Base-by-base conservation (phyloP, 352 stramenopile species). In the Paralagenidium karlingii region DNA sequence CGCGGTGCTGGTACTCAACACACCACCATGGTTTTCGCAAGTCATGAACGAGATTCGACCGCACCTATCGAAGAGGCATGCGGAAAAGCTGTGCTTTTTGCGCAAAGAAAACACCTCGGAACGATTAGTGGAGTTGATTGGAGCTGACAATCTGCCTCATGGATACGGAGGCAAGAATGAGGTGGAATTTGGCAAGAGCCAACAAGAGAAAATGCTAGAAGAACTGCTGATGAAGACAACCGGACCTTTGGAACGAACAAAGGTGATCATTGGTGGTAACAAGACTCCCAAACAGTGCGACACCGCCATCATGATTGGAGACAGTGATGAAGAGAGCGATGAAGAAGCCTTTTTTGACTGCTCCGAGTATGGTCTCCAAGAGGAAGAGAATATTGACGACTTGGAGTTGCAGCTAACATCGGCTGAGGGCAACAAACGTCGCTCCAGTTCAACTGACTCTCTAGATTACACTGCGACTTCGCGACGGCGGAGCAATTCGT, bases 331-430 rank as follows among this genome's bases (percentile, higher is more conserved):
- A 1, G 60, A 49, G 18, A 87, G 74, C 21, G 74, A 87, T 24
- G 74, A 87, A 58, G 74, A 87, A 41, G 74, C 74, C 6, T 85
- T 88, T 30, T 88, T 88, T 32, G 75, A 88, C 32, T 82, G 59
- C 38, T 68, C 60, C 10, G 75, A 85, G 43, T 88, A 85, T 38
- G 75, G 75, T n/a, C 51, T 88, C 12, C 75, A 82, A 42, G 63
- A 70, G 31, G 51, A 66, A 11, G 48, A 65, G 18, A 68, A 85
- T 19, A 28, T 75, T 16, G 64, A 82, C 26, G 30, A 36, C 21
- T 16, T 7, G 7, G 61, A 73, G 7, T 22, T 36, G 7, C 15
- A 41, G 8, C 15, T 34, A 6, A 33, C 36, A 19, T 34, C 26
- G 6, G 6, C 36, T 34, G 36, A 29, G 19, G 8, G 15, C 7